Base-by-base conservation (phyloP, 306 rosid species). In the Pueraria montana region DNA sequence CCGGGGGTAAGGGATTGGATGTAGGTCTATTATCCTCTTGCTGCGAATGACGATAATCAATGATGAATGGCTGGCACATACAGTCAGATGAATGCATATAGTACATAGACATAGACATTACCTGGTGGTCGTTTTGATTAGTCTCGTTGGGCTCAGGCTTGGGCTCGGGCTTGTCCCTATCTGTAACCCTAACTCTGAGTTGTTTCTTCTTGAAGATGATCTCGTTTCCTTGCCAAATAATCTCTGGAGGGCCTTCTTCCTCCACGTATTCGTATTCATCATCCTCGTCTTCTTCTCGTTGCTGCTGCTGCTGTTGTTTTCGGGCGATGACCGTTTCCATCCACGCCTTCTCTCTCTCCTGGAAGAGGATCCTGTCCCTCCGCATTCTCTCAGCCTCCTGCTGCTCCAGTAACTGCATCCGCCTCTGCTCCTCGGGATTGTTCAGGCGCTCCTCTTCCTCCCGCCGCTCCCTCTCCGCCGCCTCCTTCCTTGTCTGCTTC, bases 211-310 rank as follows among this genome's bases (percentile, higher is more conserved):
- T 90, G 76, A 93, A 74, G 84, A 81, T 93, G 45, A 96, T 96
- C 86, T 92, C 97, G 6, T 96, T 92, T 82, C 98, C 99, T 86
- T 82, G 85, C 97, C 94, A 96, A 50, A 93, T 91, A 71, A 96
- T 87, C 88, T 90, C 90, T 0, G 98, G 91, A 20, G 92, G 97
- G 17, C 96, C 97, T 27, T 86, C 93, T 1, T 77, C 68, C 77
- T 90, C 93, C 45, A 86, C 87, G 53, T 88, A 91, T 45, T 93
- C 94, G 84, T 89, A 86, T 18, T 87, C 86, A 45, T 87, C 89
- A 43, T 81, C 84, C 38, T 86, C 89, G 1, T 58, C 21, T 12
- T 80, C 86, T 49, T 49, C 18, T 13, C 1, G 3, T 11, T 55
- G 13, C 7, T 32, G 24, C 8, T 32, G 43, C 0, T 64, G 14